These are phyloP conservation scores for Candida chilensis DNA, from an alignment of 805 yeast genomes.

Conservation along the genomic window DNA sequence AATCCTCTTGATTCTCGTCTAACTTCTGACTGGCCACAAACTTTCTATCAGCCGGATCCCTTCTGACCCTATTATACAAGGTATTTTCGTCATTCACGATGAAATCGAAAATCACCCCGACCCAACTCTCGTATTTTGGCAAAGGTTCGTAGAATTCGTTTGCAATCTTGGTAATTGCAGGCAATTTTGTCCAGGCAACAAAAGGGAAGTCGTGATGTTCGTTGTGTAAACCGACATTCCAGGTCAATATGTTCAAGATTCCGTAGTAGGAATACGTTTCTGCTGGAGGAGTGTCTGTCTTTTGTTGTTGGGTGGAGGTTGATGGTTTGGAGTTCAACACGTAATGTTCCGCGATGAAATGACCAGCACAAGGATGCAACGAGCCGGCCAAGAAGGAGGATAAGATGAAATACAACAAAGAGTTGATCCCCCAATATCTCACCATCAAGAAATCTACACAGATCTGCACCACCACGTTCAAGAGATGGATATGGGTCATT, in stretches of 20 bases:
- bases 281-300: constrained; percentile 40
- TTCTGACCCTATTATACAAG: constrained; percentile 76
- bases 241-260: constrained; percentile 61
- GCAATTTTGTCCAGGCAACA: constrained; percentile 81
- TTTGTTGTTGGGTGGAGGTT: constrained; percentile 9
- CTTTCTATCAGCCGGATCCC: too few species aligned
- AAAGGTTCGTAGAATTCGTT: constrained; percentile 74
- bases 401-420: constrained; percentile 58
- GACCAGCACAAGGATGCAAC: constrained; percentile 91
- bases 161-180: constrained; percentile 56
- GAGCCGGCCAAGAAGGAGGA: constrained; percentile 87
- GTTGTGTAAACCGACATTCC: constrained; percentile 92
- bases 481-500: constrained; percentile 65
- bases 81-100: constrained; percentile 57
- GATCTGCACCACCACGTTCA: constrained; percentile 58
- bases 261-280: constrained; percentile 93
- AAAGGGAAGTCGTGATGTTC: constrained; percentile 96
- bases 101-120: constrained; percentile 65
- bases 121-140: constrained; percentile 75
- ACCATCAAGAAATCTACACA: constrained; percentile 51
- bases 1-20: too few species aligned
- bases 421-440: constrained; percentile 50
- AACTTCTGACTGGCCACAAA: too few species aligned
- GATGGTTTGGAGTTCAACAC: constrained; percentile 48
- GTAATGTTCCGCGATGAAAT: constrained; percentile 92